Base-by-base conservation (phyloP, 768 basidiomycete genomes). In the Mycena galericulata region DNA sequence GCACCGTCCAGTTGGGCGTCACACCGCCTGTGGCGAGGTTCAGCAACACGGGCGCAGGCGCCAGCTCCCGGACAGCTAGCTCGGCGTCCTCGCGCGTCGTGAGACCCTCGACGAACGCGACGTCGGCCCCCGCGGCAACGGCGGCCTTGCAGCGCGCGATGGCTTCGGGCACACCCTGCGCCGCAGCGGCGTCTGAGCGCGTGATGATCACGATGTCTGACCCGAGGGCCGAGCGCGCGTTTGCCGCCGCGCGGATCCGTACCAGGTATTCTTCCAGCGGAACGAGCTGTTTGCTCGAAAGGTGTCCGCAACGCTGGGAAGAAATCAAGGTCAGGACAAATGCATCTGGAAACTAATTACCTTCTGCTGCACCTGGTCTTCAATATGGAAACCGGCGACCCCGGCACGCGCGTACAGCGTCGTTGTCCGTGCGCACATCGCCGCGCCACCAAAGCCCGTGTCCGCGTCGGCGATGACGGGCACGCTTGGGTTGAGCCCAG, bases 401-500 rank as follows among this genome's bases (percentile, higher is more conserved):
- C 87, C 87, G 0, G 84, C 82, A 36, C 82, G 78, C 27, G 82
- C 82, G 70, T 88, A 88, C 57, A 84, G 81, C 9, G 80, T 81
- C 27, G 88, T 81, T 3, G 87, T 88, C 45, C 86, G 84, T 4
- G 87, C 86, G 11, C 87, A 83, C 84, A 86, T 88, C 1, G 83
- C 80, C 27, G 86, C 85, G n/a, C 87, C 87, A 50, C 87, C 86
- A 67, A 87, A 87, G 15, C 87, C 86, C 29, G 87, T 88, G 72
- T 88, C 87, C 29, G 87, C 87, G 61, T 88, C 87, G 14, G 86
- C 86, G 71, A 88, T 87, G 49, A 88, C 76, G 34, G 86, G 86
- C 24, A 82, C 76, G 11, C 79, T 75, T 9, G 85, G 85, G 67
- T 85, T 77, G 38, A 88, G 73, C 55, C 84, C 82, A 65, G 83